Conservation (phyloP, 2,329 filamentous ascomycete genomes). For the Penicillium sp. region DNA sequence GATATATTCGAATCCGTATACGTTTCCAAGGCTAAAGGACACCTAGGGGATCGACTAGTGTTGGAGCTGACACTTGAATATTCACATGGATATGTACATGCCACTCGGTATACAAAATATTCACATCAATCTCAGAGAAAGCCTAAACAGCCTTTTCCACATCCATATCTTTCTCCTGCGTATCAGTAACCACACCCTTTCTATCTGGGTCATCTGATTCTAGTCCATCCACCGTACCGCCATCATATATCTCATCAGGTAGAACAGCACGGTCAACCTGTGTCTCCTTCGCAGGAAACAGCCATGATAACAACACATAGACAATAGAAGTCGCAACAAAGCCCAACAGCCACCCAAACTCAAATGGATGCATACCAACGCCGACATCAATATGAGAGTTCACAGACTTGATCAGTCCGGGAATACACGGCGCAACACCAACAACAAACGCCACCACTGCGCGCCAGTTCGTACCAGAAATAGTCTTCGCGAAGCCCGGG, state of each 20-base stretch:
- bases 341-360: conserved; percentile 65
- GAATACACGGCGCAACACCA: conserved; percentile 56
- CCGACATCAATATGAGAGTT: conserved; percentile 39
- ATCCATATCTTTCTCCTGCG: background rate
- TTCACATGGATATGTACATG: background rate
- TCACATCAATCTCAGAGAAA: background rate
- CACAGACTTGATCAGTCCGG: conserved; percentile 52
- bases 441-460: conserved; percentile 58
- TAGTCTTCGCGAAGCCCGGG: conserved; percentile 16
- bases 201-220: conserved; percentile 16
- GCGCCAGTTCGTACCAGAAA: conserved; percentile 57
- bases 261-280: conserved; percentile 43
- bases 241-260: conserved; percentile 38
- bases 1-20: too few species aligned
- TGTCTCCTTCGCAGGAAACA: conserved; percentile 52
- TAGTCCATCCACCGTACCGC: conserved; percentile 19
- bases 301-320: conserved; percentile 52
- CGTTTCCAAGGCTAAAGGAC: background rate
- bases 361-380: conserved; percentile 57
- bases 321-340: conserved; percentile 57
- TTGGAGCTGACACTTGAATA: background rate
- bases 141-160: background rate
- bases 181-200: conserved; percentile 1
- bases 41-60: background rate
- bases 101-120: background rate